These are phyloP conservation scores for Lactarius hatsudake DNA, from an alignment of 768 basidiomycete species.

Conservation along the genomic window DNA sequence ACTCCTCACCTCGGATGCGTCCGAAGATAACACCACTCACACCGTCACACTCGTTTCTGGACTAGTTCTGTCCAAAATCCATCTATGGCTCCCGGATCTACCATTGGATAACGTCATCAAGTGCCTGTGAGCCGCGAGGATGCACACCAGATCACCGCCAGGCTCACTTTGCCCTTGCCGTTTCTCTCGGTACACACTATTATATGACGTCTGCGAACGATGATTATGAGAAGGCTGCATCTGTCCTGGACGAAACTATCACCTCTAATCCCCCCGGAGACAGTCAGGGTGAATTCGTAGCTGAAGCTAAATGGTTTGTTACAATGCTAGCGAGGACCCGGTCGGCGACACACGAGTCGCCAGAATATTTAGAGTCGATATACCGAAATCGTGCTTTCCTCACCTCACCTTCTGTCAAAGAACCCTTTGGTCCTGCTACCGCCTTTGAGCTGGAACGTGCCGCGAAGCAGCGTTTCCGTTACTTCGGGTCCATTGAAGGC, in stretches of 20 bases:
- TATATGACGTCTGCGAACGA: neutral
- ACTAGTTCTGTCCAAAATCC: neutral
- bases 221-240: neutral
- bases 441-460: neutral
- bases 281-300: neutral
- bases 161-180: neutral
- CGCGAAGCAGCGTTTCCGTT: neutral
- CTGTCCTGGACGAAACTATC: neutral
- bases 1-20: neutral
- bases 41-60: neutral
- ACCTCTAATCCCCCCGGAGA: neutral
- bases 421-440: neutral
- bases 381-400: neutral
- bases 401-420: neutral
- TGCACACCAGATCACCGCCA: neutral
- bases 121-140: neutral
- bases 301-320: neutral
- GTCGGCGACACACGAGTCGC: neutral
- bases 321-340: neutral
- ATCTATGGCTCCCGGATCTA: neutral
- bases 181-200: neutral
- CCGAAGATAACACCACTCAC: neutral
- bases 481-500: neutral
- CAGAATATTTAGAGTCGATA: neutral
- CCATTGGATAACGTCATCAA: neutral